Conservation (phyloP, 306 rosid genomes). For the Trifolium dubium region DNA sequence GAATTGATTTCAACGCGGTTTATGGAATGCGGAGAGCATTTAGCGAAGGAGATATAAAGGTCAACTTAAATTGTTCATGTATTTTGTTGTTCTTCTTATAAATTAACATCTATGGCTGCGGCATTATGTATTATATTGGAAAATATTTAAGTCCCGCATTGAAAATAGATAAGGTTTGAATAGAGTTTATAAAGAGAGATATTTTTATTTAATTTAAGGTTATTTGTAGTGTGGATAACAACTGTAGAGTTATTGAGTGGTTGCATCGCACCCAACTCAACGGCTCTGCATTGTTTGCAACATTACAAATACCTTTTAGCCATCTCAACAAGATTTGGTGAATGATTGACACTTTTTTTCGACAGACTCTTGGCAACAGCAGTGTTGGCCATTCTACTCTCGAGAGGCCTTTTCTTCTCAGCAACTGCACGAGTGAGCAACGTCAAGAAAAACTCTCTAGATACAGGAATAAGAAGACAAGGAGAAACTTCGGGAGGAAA, state of each 20-base stretch:
- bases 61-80: constrained; percentile 45
- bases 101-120: neutral
- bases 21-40: constrained; percentile 85
- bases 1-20: constrained; percentile 62
- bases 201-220: neutral
- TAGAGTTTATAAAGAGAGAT: neutral
- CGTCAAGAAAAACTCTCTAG: constrained; percentile 90
- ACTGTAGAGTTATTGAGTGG: neutral
- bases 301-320: constrained; percentile 43
- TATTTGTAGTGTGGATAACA: neutral
- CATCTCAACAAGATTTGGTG: constrained; percentile 47
- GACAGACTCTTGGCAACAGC: constrained; percentile 80
- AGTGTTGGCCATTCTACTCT: constrained; percentile 56
- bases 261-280: neutral
- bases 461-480: constrained; percentile 85
- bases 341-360: constrained; percentile 55
- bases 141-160: neutral
- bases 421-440: constrained; percentile 78
- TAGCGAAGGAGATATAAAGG: constrained; percentile 97
- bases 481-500: constrained; percentile 93
- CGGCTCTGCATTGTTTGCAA: neutral
- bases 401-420: constrained; percentile 61
- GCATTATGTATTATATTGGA: neutral
- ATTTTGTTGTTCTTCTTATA: neutral
- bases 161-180: neutral